Conservation (phyloP, 305 asterid species). For the Plantago coronopus region DNA sequence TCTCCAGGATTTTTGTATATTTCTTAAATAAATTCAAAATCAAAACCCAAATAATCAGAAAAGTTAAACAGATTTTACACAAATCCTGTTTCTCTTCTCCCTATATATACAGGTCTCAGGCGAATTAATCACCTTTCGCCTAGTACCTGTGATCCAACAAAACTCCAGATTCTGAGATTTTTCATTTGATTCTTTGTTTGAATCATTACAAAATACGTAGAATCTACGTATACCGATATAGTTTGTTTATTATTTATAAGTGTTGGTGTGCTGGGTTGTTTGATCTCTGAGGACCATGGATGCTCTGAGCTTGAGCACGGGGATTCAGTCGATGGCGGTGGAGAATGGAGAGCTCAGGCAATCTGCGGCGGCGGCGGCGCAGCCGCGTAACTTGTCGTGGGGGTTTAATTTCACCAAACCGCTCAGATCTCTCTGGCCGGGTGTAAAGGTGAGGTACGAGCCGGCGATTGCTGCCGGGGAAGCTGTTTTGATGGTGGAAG, state of each 20-base stretch:
- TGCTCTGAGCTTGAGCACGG: constrained; percentile 63
- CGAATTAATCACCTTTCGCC: no score
- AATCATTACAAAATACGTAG: no score
- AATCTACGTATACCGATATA: not conserved
- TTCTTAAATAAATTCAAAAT: no score
- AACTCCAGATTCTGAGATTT: no score
- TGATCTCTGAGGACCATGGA: constrained; percentile 40
- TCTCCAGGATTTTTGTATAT: not conserved
- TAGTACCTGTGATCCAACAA: no score
- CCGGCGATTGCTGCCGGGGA: constrained; percentile 59
- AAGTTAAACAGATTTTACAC: no score
- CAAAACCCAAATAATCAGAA: not conserved
- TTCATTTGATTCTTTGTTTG: no score
- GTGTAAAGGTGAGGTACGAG: constrained; percentile 41
- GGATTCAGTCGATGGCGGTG: constrained; percentile 52
- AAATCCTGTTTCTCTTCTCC: no score
- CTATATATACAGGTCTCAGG: no score
- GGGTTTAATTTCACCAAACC: constrained; percentile 72
- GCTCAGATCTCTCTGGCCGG: constrained; percentile 71
- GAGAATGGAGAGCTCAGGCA: constrained; percentile 40
- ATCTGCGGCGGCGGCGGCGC: constrained; percentile 51
- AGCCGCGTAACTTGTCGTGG: constrained; percentile 55
- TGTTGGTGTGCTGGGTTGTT: not conserved
- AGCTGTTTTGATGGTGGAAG: constrained; percentile 62
- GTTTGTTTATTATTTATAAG: not conserved